Evolutionary conservation across 2,329 filamentous ascomycete genomes (phyloP).

Genomic region (Sporothrix curviconia): DNA sequence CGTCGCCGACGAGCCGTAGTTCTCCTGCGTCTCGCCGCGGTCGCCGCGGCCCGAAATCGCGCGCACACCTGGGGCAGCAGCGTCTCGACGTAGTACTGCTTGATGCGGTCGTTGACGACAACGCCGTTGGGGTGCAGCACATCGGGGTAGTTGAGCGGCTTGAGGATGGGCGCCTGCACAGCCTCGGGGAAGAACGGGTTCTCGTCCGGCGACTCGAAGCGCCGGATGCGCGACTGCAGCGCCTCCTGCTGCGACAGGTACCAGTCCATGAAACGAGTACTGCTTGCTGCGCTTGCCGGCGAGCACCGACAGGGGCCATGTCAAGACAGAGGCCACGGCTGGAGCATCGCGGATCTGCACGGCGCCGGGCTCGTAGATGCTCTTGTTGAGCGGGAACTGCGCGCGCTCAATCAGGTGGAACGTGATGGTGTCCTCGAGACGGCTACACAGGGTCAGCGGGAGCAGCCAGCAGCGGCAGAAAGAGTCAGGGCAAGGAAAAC

Average conservation of each 20-base stretch:
- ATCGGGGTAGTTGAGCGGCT: slow-evolving; percentile 77
- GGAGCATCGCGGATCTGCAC: slow-evolving; percentile 62
- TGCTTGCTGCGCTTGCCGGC: slow-evolving; percentile 25
- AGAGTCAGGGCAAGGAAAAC: background rate
- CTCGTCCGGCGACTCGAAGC: slow-evolving; percentile 94
- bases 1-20: slow-evolving; percentile 88
- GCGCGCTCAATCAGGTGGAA: slow-evolving; percentile 95
- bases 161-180: slow-evolving; percentile 74
- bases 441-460: slow-evolving; percentile 48
- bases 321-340: background rate
- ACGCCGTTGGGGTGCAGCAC: slow-evolving; percentile 86
- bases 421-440: slow-evolving; percentile 94
- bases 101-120: slow-evolving; percentile 83
- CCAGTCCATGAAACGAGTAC: slow-evolving; percentile 89
- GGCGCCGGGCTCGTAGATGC: slow-evolving; percentile 78
- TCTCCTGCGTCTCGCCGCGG: slow-evolving; percentile 79
- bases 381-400: slow-evolving; percentile 89
- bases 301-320: background rate
- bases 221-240: slow-evolving; percentile 85
- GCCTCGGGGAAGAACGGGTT: slow-evolving; percentile 91
- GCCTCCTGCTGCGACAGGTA: slow-evolving; percentile 84
- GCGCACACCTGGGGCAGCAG: slow-evolving; percentile 80
- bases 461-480: background rate
- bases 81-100: slow-evolving; percentile 71
- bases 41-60: slow-evolving; percentile 70